A percentile compares a stretch with the other conserved stretches of the same genome.
These are phyloP conservation scores for Baorangia bicolor DNA, from an alignment of 768 basidiomycete species.

Conservation along the genomic window DNA sequence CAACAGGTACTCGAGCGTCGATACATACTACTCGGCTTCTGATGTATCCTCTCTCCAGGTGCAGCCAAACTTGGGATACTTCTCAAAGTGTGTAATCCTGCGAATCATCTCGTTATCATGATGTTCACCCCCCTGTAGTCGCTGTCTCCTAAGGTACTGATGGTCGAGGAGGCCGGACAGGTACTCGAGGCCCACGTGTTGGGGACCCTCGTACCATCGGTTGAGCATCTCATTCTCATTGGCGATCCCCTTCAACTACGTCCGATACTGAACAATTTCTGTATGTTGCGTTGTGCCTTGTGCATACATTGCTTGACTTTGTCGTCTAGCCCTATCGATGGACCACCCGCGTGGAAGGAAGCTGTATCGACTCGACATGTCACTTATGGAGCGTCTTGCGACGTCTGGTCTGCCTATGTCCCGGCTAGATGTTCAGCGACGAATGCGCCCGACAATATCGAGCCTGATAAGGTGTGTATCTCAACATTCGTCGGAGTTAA, in stretches of 20 bases:
- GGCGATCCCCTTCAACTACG: conserved; percentile 78
- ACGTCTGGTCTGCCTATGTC: conserved; percentile 61
- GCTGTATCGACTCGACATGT: conserved; percentile 67
- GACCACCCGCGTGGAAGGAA: conserved; percentile 56
- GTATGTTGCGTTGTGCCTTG: conserved; percentile 35
- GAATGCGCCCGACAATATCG: conserved; percentile 74
- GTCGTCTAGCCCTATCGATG: conserved; percentile 58
- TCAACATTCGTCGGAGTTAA: not conserved
- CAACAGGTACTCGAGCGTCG: conserved; percentile 50
- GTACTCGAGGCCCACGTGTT: conserved; percentile 78
- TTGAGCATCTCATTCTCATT: conserved; percentile 77
- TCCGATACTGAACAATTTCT: conserved; percentile 61
- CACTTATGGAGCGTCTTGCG: conserved; percentile 74
- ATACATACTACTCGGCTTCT: not conserved
- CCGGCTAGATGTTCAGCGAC: conserved; percentile 65
- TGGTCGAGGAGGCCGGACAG: conserved; percentile 83
- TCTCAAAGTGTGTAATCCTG: conserved; percentile 43
- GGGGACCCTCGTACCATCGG: conserved; percentile 57
- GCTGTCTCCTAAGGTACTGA: conserved; percentile 55
- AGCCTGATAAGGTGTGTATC: conserved; percentile 36
- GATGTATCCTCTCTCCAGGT: conserved; percentile 38
- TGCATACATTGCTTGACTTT: not conserved
- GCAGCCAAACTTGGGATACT: conserved; percentile 65
- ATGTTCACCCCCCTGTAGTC: conserved; percentile 39
- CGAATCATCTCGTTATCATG: not conserved